Conservation (phyloP, 1,284 basidiomycete genomes). For the Trichosporon sp. region DNA sequence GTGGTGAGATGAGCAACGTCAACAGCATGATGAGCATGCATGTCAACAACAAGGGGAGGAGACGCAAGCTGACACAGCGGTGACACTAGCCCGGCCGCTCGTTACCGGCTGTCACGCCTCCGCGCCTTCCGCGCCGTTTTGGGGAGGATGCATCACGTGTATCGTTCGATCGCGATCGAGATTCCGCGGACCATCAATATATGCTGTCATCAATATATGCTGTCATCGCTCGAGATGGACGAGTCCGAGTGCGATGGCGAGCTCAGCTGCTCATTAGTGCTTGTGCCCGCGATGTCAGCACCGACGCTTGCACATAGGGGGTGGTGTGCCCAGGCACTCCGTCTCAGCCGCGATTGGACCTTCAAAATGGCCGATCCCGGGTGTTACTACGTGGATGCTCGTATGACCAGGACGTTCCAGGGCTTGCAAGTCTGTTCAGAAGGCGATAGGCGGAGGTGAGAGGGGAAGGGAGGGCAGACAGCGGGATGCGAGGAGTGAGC, state of each 20-base stretch:
- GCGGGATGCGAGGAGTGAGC: no score
- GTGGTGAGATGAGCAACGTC: neutral
- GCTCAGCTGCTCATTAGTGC: no score
- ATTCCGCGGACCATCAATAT: neutral
- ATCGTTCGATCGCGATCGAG: neutral
- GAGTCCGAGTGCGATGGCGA: neutral
- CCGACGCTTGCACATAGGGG: no score
- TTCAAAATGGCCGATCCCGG: no score
- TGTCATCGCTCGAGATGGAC: neutral
- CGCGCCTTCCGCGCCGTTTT: neutral
- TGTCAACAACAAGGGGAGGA: neutral
- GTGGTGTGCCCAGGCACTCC: no score
- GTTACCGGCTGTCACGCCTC: neutral
- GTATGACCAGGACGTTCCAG: no score
- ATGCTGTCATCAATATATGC: neutral
- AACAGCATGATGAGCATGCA: neutral
- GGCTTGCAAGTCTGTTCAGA: no score
- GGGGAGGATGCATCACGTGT: neutral
- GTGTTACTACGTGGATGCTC: no score
- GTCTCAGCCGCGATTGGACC: no score
- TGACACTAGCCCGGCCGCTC: neutral
- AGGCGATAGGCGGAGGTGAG: no score
- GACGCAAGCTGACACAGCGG: neutral
- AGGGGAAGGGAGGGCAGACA: no score
- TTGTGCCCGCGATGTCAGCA: no score